phyloP scores from a whole-genome alignment of 495 filamentous ascomycete species.

The Lasiosphaeria ovina region DNA sequence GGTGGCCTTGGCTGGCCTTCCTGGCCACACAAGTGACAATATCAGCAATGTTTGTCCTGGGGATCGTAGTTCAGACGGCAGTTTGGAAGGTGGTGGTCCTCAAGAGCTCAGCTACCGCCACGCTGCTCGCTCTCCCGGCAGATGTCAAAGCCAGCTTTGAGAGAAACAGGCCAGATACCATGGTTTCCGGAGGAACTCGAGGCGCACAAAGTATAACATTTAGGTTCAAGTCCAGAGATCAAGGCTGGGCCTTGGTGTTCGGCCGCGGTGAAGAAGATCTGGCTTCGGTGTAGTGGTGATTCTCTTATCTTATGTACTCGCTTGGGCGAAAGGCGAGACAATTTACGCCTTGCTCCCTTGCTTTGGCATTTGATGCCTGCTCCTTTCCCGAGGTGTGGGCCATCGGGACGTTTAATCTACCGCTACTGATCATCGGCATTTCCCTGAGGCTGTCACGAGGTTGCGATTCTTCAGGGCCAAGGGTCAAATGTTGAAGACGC shows the following conservation, averaged over 20 bases:
- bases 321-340: neutral
- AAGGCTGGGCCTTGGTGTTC: slow-evolving; percentile 17
- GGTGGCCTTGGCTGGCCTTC: slow-evolving; percentile 26
- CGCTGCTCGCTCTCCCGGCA: slow-evolving; percentile 24
- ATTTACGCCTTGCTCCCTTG: neutral
- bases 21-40: slow-evolving; percentile 22
- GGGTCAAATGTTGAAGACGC: too few relatives aligned
- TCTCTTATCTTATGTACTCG: neutral
- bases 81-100: slow-evolving; percentile 27
- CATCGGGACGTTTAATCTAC: too few relatives aligned
- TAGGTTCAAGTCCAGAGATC: slow-evolving; percentile 12
- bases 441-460: too few relatives aligned
- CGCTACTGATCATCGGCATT: too few relatives aligned
- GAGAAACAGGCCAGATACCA: slow-evolving; percentile 6
- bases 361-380: too few relatives aligned
- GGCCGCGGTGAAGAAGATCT: slow-evolving; percentile 9
- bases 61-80: slow-evolving; percentile 31
- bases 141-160: slow-evolving; percentile 20
- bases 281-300: neutral
- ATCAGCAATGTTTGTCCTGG: slow-evolving; percentile 16
- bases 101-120: slow-evolving; percentile 24
- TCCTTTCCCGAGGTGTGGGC: too few relatives aligned
- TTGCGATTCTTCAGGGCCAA: too few relatives aligned
- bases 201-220: slow-evolving; percentile 9
- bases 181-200: neutral